phyloP scores from a whole-genome alignment of 108 stramenopile species.

The Nitzschia palea region DNA sequence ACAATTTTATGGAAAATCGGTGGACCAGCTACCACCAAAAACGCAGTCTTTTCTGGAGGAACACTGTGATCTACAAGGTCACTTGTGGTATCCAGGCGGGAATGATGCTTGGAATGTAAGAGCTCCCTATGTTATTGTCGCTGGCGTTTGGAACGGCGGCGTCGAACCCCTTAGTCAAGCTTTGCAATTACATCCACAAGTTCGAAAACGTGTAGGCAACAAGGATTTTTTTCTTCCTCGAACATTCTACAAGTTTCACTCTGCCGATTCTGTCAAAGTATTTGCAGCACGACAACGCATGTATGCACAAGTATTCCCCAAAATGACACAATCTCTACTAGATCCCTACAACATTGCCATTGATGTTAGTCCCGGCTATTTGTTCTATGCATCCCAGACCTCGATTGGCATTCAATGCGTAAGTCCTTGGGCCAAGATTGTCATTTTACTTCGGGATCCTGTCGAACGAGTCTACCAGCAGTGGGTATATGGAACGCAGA shows the following conservation, averaged over 20 bases:
- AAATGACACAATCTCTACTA: neutral
- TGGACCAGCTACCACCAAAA: neutral
- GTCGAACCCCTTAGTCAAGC: constrained; percentile 5
- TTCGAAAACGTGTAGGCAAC: neutral
- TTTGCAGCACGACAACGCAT: constrained; percentile 30
- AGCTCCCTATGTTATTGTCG: constrained; percentile 31
- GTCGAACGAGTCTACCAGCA: constrained; percentile 40
- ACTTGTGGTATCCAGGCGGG: constrained; percentile 25
- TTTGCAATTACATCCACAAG: constrained; percentile 28
- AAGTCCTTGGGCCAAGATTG: constrained; percentile 34
- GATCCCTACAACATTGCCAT: constrained; percentile 17
- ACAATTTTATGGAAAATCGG: neutral
- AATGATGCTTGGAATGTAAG: constrained; percentile 23
- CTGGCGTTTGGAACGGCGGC: constrained; percentile 28
- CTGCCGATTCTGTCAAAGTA: constrained; percentile 12
- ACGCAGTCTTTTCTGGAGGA: constrained; percentile 10
- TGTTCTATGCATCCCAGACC: constrained; percentile 24
- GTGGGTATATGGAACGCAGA: constrained; percentile 15
- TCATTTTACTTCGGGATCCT: constrained; percentile 37
- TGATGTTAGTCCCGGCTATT: constrained; percentile 34
- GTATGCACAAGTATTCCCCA: constrained; percentile 27
- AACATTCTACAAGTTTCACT: constrained; percentile 11
- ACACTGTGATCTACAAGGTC: constrained; percentile 21
- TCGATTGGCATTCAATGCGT: constrained; percentile 28
- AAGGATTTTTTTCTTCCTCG: constrained; percentile 25